Conservation (phyloP, 2,329 filamentous ascomycete species). For the Apiospora koreana region DNA sequence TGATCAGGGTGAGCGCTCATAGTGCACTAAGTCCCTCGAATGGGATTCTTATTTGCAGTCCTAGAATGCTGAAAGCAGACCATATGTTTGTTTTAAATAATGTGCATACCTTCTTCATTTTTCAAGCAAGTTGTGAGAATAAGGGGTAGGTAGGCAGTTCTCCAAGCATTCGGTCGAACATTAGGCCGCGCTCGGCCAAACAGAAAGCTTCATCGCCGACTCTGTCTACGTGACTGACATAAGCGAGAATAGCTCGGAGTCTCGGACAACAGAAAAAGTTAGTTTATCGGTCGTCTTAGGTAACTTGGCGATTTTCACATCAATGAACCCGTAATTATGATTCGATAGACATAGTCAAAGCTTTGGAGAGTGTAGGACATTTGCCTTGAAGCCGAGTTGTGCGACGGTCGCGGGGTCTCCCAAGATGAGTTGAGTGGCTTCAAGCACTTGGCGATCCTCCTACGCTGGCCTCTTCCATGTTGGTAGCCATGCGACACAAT, state of each 20-base stretch:
- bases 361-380: too few species aligned
- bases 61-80: neutral
- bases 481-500: neutral
- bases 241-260: neutral
- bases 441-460: neutral
- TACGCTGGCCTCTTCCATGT: neutral
- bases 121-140: too few species aligned
- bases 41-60: too few species aligned
- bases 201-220: neutral
- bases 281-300: too few species aligned
- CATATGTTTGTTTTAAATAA: too few species aligned
- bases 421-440: neutral
- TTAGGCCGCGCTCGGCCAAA: constrained; percentile 17
- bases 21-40: neutral
- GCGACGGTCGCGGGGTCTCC: neutral
- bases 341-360: too few species aligned
- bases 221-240: neutral
- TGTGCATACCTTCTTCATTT: neutral
- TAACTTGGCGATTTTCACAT: neutral
- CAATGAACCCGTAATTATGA: too few species aligned
- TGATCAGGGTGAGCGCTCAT: neutral
- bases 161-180: constrained; percentile 19
- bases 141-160: neutral
- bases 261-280: too few species aligned
- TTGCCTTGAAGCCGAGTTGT: neutral